A percentile compares a stretch with the other conserved stretches of the same genome.
Conservation (phyloP, 495 filamentous ascomycete genomes). For the Penicillium taxi region DNA sequence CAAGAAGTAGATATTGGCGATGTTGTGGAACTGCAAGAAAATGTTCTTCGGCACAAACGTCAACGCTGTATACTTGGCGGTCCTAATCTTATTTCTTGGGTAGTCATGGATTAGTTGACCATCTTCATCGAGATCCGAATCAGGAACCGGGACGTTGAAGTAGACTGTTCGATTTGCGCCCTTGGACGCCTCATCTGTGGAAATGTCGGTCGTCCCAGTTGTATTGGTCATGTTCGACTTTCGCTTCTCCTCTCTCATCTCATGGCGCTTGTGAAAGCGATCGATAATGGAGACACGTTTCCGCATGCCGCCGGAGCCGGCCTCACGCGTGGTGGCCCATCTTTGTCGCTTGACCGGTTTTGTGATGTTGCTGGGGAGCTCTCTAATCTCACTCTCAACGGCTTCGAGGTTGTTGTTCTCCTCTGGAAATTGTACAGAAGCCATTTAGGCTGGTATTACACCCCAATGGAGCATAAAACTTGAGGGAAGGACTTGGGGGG, state of each 20-base stretch:
- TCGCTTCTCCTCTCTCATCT: conserved; percentile 57
- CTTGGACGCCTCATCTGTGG: conserved; percentile 29
- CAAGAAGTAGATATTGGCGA: conserved; percentile 97
- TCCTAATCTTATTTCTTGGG: conserved; percentile 92
- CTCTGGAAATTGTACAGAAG: conserved; percentile 26
- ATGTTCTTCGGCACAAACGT: conserved; percentile 97
- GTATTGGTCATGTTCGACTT: conserved; percentile 39
- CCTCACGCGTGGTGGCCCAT: conserved; percentile 88
- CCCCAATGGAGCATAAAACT: conserved; percentile 26
- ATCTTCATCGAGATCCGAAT: conserved; percentile 72
- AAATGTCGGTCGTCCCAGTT: conserved; percentile 24
- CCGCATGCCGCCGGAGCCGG: conserved; percentile 58
- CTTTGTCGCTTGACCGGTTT: conserved; percentile 54
- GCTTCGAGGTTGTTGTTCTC: conserved; percentile 17
- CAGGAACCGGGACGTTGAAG: conserved; percentile 80
- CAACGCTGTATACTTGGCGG: conserved; percentile 91
- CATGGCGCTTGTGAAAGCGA: conserved; percentile 57
- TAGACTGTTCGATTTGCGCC: conserved; percentile 51
- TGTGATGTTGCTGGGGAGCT: conserved; percentile 43
- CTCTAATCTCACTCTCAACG: conserved; percentile 19
- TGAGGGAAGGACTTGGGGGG: conserved; percentile 11
- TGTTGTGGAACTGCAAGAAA: conserved; percentile 96
- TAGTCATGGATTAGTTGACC: conserved; percentile 63
- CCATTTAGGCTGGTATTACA: conserved; percentile 30
- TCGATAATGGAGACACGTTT: conserved; percentile 83